Evolutionary conservation across 805 yeast species (phyloP).

Genomic region (Myxozyma geophila): DNA sequence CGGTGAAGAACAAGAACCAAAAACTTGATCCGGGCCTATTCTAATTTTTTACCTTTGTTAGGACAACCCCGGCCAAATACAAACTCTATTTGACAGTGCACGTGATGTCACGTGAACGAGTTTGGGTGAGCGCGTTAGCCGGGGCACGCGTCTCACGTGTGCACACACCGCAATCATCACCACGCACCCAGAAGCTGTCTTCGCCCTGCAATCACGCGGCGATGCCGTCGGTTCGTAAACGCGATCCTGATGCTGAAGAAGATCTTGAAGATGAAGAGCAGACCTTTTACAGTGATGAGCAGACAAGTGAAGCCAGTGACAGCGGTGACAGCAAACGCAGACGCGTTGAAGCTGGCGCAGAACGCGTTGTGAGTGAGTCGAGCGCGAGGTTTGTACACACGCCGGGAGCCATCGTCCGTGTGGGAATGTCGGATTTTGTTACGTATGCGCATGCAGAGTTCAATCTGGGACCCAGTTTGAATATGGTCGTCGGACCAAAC

Average conservation of each 20-base stretch:
- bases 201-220: background rate
- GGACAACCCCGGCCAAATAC: background rate
- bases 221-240: conserved; percentile 5
- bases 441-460: conserved; percentile 69
- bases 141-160: background rate
- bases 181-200: background rate
- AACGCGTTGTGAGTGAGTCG: background rate
- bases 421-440: conserved; percentile 64
- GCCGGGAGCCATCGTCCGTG: conserved; percentile 57
- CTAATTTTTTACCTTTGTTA: background rate
- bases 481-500: conserved; percentile 94
- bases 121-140: background rate
- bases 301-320: background rate
- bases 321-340: background rate
- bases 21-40: background rate
- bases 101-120: background rate
- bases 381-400: conserved; percentile 36
- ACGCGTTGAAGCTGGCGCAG: conserved; percentile 1
- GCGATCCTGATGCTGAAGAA: background rate
- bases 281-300: background rate
- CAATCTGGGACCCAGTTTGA: conserved; percentile 75
- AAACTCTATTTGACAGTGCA: background rate
- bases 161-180: too few relatives aligned
- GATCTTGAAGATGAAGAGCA: background rate
- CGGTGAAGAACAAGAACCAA: background rate